Evolutionary conservation across 140 eudicot species (phyloP).

Genomic region (Bidens hawaiensis): DNA sequence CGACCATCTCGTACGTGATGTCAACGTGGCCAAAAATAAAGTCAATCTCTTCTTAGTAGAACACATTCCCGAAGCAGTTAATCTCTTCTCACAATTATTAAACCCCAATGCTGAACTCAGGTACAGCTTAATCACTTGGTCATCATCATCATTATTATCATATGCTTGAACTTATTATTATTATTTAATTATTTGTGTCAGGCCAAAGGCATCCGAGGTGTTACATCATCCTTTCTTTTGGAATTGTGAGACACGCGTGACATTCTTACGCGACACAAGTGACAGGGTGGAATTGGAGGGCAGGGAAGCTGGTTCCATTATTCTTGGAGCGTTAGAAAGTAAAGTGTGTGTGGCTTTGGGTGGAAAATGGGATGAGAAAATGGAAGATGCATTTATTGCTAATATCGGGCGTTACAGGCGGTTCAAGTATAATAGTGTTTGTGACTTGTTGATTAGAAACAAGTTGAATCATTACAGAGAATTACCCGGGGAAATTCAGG

Average conservation of each 20-base stretch:
- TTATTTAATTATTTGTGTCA: conserved; percentile 9
- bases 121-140: conserved; percentile 31
- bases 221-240: conserved; percentile 87
- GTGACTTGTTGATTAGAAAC: conserved; percentile 83
- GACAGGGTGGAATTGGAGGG: conserved; percentile 94
- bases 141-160: no score
- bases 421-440: conserved; percentile 66
- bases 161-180: no score
- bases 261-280: conserved; percentile 83
- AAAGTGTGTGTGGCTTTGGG: conserved; percentile 63
- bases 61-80: conserved; percentile 83
- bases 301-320: conserved; percentile 49
- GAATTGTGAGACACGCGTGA: conserved; percentile 63
- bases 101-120: conserved; percentile 61
- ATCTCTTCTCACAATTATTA: conserved; percentile 60
- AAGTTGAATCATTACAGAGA: conserved; percentile 85
- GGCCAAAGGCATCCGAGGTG: conserved; percentile 81
- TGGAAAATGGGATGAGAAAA: conserved; percentile 74
- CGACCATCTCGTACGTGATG: conserved; percentile 79
- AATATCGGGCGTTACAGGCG: conserved; percentile 78
- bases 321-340: conserved; percentile 64
- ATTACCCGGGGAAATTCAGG: conserved; percentile 84
- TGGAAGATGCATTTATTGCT: conserved; percentile 65
- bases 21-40: conserved; percentile 60
- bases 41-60: conserved; percentile 76